These are phyloP conservation scores for Colletotrichum cuscutae DNA, from an alignment of 2,329 filamentous ascomycete genomes.

Conservation along the genomic window DNA sequence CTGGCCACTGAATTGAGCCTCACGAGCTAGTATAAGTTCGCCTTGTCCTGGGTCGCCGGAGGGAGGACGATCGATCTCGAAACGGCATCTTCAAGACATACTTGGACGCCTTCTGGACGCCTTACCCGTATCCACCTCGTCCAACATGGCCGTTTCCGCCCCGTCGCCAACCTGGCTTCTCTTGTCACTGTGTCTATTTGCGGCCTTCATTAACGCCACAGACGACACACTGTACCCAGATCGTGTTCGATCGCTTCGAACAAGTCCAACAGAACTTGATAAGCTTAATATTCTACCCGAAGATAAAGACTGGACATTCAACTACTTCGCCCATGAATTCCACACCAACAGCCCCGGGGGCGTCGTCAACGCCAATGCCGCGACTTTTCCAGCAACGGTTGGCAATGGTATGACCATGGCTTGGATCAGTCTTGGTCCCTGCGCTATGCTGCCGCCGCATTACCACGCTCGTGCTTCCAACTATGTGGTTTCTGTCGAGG, in stretches of 20 bases:
- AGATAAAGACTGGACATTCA: constrained; percentile 58
- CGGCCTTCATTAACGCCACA: constrained; percentile 3
- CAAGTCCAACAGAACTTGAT: constrained; percentile 56
- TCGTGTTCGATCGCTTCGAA: constrained; percentile 40
- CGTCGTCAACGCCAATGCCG: constrained; percentile 62
- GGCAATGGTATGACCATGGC: constrained; percentile 59
- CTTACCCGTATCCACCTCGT: constrained; percentile 20
- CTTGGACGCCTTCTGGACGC: constrained; percentile 7
- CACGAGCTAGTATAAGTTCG: constrained; percentile 6
- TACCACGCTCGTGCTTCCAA: constrained; percentile 61
- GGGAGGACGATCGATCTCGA: background rate
- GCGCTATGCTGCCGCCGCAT: constrained; percentile 62
- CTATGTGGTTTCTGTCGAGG: constrained; percentile 56
- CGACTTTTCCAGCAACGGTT: constrained; percentile 59
- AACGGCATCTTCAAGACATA: background rate
- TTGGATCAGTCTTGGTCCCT: constrained; percentile 58
- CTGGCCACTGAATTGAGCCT: background rate
- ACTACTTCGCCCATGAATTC: constrained; percentile 54
- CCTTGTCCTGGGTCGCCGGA: constrained; percentile 17
- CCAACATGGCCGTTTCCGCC: constrained; percentile 4
- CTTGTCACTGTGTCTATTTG: background rate
- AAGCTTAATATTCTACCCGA: constrained; percentile 50
- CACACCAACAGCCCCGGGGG: constrained; percentile 56
- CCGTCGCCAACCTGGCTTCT: background rate
- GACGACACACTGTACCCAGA: constrained; percentile 41